Base-by-base conservation (phyloP, 2,329 filamentous ascomycete species). In the Daldinia sp. region DNA sequence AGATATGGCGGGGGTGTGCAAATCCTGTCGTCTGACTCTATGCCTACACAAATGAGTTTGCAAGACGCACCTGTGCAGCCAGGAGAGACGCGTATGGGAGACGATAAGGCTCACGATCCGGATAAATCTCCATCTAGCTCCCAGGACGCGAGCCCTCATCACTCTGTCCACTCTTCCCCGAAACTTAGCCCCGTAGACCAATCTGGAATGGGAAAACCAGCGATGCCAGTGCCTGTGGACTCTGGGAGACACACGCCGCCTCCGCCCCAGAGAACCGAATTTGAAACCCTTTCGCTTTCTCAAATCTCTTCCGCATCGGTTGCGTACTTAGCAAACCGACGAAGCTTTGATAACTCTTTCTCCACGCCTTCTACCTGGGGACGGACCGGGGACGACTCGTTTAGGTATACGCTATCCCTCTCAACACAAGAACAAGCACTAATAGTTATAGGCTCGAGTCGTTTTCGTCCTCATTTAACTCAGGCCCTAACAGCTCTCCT, bases 281-380 rank as follows among this genome's bases (percentile, higher is more conserved):
- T 59, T 3, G 70, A 71, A 15, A 51, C 66, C 8, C 66, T 62
- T 25, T 43, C 68, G 0, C 68, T 78, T 41, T 78, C 78, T 29
- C 77, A 76, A 58, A 81, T 77, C 5, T 78, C 82, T 50, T 76
- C 81, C 3, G 76, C 76, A 58, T 79, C 82, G 21, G 73, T 82
- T 29, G 81, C 83, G 13, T 85, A 85, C 70, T 71, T 86, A 43
- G 77, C 84, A 57, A 87, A 86, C 68, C 80, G 86, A 29, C 86
- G 86, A 82, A 87, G 87, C 65, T 68, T 79, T 50, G 77, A 79
- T 43, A 82, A 77, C 67, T 82, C 83, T 2, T 83, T 85, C 63
- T 82, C 82, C 1, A 82, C 82, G 2, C 81, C 83, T 27, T 76
- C 79, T 15, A 75, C 79, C 54, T 71, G 81, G 66, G 73, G 71